These are phyloP conservation scores for Plenodomus tracheiphilus DNA, from an alignment of 2,329 filamentous ascomycete genomes.

Conservation along the genomic window DNA sequence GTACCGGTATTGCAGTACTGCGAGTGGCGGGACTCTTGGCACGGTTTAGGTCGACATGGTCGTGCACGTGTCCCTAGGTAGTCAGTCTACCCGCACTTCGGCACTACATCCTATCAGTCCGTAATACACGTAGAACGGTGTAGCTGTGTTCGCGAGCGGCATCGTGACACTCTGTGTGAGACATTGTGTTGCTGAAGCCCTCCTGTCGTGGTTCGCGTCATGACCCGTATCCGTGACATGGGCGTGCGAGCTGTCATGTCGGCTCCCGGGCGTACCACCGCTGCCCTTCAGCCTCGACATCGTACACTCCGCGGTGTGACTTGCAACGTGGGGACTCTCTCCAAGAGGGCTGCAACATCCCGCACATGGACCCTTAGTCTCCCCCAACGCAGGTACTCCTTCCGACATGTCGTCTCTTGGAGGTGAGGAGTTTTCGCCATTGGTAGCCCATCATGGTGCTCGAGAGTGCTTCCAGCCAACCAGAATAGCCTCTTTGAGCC, in stretches of 20 bases:
- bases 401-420: conserved; percentile 14
- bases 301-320: conserved; percentile 9
- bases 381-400: conserved; percentile 16
- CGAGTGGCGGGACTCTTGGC: conserved; percentile 23
- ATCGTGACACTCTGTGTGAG: not conserved
- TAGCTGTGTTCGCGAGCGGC: not conserved
- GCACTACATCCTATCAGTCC: not conserved
- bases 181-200: not conserved
- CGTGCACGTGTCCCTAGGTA: not conserved
- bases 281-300: not conserved
- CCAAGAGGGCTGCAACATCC: conserved; percentile 1
- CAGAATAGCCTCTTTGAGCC: not conserved
- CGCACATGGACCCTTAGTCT: conserved; percentile 5
- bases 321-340: conserved; percentile 8
- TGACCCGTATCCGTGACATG: not conserved
- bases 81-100: not conserved
- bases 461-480: not conserved
- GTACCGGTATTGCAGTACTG: not conserved
- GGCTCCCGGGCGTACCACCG: not conserved
- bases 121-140: not conserved
- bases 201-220: not conserved
- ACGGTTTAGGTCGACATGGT: conserved; percentile 7
- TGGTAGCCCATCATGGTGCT: conserved; percentile 39
- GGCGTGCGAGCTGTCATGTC: not conserved
- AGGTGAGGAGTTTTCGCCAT: conserved; percentile 21